Base-by-base conservation (phyloP, 106 monocot species). In the Chionographis japonica region DNA sequence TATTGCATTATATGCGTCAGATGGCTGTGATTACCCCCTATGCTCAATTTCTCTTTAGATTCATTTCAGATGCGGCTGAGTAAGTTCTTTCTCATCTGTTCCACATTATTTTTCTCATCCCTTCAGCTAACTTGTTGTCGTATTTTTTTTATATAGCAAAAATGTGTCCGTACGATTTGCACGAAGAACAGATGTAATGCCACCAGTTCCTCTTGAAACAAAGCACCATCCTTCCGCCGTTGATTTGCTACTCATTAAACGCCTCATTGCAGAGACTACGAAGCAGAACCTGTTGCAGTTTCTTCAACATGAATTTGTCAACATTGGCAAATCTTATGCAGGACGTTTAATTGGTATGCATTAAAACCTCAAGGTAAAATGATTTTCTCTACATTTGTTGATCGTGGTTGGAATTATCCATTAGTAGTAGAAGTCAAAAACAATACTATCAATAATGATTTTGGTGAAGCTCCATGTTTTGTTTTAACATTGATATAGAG, bases 21-120 rank as follows among this genome's bases (percentile, higher is more conserved):
- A 89, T 97, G 97, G 97, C 97, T 75, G 92, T 97, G 19, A 97
- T 97, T 49, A 97, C 97, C 11, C 97, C 97, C 63, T 97, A 97
- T 79, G 75, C 92, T 37, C 86, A 97, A 58, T 92, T 97, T 72
- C 75, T 92, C 2, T 92, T 97, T 72, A 97, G 69, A 75, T 97
- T 87, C 69, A 77, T 87, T 43, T 92, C 92, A 18, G 85, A 83
- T 49, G 53, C 70, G 46, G 49, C 74, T 67, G 97, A 92, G 97
- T 97, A 75, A 85, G 97, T 66, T 75, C 4, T 58, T 12, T 42
- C 14, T 63, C 27, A 52, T 12, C 58, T 15, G 43, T 50, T 56
- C 8, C 13, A 75, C 4, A 37, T 50, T 61, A 56, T 14, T 57
- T 37, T 61, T 58, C 38, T 68, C 36, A 62, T 54, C 8, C 56